phyloP scores from a whole-genome alignment of 2,329 filamentous ascomycete genomes.

The Ophiostoma sp. region DNA sequence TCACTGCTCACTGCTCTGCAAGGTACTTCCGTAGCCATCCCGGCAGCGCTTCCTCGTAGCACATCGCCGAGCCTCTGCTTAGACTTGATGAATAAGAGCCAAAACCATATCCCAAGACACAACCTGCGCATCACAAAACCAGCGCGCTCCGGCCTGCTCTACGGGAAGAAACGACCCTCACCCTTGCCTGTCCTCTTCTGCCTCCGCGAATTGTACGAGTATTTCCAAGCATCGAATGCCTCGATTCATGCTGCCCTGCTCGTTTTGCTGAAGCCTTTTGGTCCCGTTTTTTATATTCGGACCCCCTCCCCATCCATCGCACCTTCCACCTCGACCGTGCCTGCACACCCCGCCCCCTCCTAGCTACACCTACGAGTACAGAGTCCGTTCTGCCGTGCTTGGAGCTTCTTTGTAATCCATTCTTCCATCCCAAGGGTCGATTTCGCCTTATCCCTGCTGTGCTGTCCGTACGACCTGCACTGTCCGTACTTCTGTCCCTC shows the following conservation, averaged over 20 bases:
- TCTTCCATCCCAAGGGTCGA: not conserved
- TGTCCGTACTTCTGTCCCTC: not conserved
- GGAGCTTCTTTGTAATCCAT: not conserved
- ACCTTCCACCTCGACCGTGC: not conserved
- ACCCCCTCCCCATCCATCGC: not conserved
- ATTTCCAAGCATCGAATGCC: too few relatives aligned
- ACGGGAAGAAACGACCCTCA: not conserved
- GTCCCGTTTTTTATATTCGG: not conserved
- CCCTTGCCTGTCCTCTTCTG: not conserved
- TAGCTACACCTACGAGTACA: not conserved
- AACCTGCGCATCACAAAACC: not conserved
- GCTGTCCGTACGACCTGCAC: not conserved
- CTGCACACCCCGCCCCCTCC: constrained; percentile 1
- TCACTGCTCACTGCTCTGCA: too few relatives aligned
- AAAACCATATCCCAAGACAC: not conserved
- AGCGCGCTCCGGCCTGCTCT: not conserved
- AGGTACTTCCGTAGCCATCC: too few relatives aligned
- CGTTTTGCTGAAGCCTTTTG: not conserved
- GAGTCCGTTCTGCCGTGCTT: not conserved
- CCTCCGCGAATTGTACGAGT: not conserved
- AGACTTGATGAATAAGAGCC: not conserved
- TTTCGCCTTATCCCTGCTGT: too few relatives aligned
- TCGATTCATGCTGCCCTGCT: not conserved
- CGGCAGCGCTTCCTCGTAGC: not conserved
- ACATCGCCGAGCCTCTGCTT: not conserved